phyloP scores from a whole-genome alignment of 345 rosid species.

The Sonneratia alba region DNA sequence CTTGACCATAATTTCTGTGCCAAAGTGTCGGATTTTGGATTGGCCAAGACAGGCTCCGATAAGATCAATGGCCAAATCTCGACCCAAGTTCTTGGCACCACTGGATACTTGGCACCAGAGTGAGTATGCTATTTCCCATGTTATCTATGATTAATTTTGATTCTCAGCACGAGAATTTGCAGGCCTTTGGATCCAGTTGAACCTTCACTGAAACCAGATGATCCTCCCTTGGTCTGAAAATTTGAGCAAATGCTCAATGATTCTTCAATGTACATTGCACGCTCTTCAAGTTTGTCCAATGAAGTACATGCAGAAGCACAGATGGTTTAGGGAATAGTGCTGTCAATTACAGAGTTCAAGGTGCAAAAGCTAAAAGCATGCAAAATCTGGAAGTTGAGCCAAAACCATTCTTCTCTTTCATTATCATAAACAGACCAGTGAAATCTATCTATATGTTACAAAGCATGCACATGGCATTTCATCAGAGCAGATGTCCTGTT shows the following conservation, averaged over 20 bases:
- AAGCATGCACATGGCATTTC: constrained; percentile 4
- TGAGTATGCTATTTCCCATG: constrained; percentile 25
- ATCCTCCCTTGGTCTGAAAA: no score
- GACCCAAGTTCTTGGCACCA: constrained; percentile 63
- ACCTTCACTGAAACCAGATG: no score
- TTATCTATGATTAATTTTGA: not conserved
- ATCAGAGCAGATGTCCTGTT: constrained; percentile 9
- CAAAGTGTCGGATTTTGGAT: constrained; percentile 68
- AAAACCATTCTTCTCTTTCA: not conserved
- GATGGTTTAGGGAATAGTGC: not conserved
- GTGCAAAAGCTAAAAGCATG: not conserved
- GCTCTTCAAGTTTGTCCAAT: not conserved
- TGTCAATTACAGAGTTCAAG: not conserved
- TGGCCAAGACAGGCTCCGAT: constrained; percentile 68
- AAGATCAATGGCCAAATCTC: constrained; percentile 68
- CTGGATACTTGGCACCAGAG: constrained; percentile 88
- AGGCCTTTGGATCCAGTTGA: no score
- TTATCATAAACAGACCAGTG: constrained; percentile 3
- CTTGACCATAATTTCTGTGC: constrained; percentile 52
- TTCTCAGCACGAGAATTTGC: no score
- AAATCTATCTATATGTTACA: constrained; percentile 3
- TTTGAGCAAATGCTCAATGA: no score
- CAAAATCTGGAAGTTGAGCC: not conserved
- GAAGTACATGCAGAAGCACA: no score
- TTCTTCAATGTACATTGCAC: no score